phyloP scores from a whole-genome alignment of 2,329 filamentous ascomycete genomes.

The Magnaporthales sp. region DNA sequence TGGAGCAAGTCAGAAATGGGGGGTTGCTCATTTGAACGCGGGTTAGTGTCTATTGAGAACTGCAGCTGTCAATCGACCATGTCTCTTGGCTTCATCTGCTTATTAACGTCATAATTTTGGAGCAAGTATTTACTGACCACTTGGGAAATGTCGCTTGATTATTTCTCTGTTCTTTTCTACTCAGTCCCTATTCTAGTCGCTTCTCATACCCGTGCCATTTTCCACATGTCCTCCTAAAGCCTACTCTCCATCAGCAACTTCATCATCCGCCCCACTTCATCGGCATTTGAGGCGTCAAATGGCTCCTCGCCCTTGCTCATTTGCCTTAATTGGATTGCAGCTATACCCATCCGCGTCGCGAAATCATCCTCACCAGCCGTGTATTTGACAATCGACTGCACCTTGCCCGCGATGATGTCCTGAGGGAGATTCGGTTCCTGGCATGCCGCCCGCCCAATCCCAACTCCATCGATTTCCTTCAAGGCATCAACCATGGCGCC shows the following conservation, averaged over 20 bases:
- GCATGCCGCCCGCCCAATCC: constrained; percentile 33
- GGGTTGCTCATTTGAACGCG: too few relatives aligned
- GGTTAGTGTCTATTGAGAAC: too few relatives aligned
- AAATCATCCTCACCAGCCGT: not conserved
- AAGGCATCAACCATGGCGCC: constrained; percentile 51
- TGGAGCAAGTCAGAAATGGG: too few relatives aligned
- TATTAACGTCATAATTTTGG: too few relatives aligned
- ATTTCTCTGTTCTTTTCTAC: too few relatives aligned
- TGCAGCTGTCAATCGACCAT: too few relatives aligned
- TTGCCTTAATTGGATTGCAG: not conserved
- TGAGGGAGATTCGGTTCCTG: constrained; percentile 23
- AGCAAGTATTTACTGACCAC: too few relatives aligned
- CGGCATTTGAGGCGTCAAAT: constrained; percentile 3
- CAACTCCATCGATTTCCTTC: constrained; percentile 48
- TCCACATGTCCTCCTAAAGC: not conserved
- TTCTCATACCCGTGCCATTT: too few relatives aligned
- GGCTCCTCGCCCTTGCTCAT: constrained; percentile 2
- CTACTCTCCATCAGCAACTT: not conserved
- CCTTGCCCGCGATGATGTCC: constrained; percentile 19
- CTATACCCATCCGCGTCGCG: not conserved
- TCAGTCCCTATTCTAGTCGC: too few relatives aligned
- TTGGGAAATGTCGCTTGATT: too few relatives aligned
- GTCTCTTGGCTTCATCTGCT: too few relatives aligned
- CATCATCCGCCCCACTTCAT: not conserved
- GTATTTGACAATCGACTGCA: constrained; percentile 5